phyloP scores from a whole-genome alignment of 192 early-diverging fungal genomes.

The Coemansia sp. region DNA sequence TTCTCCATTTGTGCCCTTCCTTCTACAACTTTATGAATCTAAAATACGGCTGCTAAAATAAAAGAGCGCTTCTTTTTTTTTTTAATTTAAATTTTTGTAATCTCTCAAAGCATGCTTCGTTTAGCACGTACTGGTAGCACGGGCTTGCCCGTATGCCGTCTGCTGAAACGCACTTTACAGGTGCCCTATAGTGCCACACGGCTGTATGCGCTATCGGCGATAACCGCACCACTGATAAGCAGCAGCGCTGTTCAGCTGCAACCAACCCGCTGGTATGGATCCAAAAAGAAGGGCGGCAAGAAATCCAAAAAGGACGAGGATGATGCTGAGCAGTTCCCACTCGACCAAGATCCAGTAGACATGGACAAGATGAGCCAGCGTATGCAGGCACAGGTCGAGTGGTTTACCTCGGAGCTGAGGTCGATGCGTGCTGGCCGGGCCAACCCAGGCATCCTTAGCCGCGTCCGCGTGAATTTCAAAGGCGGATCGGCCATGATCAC shows the following conservation, averaged over 20 bases:
- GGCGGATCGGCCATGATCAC: constrained; percentile 56
- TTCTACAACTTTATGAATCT: constrained; percentile 1
- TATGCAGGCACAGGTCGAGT: constrained; percentile 58
- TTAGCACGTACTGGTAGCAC: too few relatives aligned
- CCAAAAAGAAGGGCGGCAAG: constrained; percentile 50
- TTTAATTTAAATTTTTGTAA: not conserved
- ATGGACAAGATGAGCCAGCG: constrained; percentile 57
- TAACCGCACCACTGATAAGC: not conserved
- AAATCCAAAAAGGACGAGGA: constrained; percentile 19
- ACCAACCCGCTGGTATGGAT: constrained; percentile 36
- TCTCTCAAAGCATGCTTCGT: not conserved
- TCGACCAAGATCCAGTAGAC: constrained; percentile 57
- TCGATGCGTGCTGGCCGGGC: constrained; percentile 67
- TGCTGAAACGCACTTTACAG: too few relatives aligned
- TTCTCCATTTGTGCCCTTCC: not conserved
- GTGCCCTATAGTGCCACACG: too few relatives aligned
- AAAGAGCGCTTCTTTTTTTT: not conserved
- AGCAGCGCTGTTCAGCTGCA: constrained; percentile 2
- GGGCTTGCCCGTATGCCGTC: too few relatives aligned
- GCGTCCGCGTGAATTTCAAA: constrained; percentile 62
- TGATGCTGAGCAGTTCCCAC: constrained; percentile 22
- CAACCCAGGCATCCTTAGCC: constrained; percentile 74
- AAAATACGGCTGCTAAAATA: not conserved
- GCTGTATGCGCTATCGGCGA: too few relatives aligned
- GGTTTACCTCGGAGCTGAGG: constrained; percentile 65